Conservation (phyloP, 2,329 filamentous ascomycete species). For the Paradendryphiella salina region DNA sequence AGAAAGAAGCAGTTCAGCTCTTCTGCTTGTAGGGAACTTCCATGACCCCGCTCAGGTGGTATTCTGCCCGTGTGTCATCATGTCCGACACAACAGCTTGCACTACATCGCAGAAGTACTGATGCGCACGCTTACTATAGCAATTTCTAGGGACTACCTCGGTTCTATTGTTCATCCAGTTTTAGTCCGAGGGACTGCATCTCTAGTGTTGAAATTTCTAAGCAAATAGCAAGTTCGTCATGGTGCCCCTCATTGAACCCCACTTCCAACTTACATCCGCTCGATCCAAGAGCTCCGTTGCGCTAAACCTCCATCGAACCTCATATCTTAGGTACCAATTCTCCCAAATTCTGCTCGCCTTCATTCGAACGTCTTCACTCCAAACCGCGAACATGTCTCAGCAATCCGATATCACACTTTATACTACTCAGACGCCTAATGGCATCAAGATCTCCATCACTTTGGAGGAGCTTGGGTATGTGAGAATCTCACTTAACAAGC, state of each 20-base stretch:
- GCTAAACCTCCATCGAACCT: neutral
- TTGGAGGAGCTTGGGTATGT: conserved; percentile 74
- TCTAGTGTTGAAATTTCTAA: conserved; percentile 28
- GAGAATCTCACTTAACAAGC: neutral
- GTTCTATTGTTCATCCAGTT: neutral
- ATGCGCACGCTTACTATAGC: too few species aligned
- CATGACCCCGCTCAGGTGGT: too few species aligned
- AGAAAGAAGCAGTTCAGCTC: too few species aligned
- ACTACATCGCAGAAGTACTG: too few species aligned
- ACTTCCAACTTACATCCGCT: conserved; percentile 7
- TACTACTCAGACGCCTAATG: conserved; percentile 82
- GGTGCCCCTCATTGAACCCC: conserved; percentile 32
- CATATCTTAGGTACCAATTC: neutral
- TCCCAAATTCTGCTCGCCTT: neutral
- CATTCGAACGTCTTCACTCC: neutral
- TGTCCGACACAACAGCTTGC: too few species aligned
- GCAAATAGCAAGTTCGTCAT: conserved; percentile 30
- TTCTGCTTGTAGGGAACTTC: too few species aligned
- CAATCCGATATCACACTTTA: conserved; percentile 74
- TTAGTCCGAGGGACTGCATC: neutral
- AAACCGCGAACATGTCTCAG: conserved; percentile 29
- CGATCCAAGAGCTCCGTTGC: neutral
- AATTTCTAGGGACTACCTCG: neutral
- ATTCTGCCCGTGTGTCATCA: too few species aligned
- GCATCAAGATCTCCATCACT: conserved; percentile 85